Evolutionary conservation across 2,329 filamentous ascomycete species (phyloP).

Genomic region (Ceratocystis alfenasii): DNA sequence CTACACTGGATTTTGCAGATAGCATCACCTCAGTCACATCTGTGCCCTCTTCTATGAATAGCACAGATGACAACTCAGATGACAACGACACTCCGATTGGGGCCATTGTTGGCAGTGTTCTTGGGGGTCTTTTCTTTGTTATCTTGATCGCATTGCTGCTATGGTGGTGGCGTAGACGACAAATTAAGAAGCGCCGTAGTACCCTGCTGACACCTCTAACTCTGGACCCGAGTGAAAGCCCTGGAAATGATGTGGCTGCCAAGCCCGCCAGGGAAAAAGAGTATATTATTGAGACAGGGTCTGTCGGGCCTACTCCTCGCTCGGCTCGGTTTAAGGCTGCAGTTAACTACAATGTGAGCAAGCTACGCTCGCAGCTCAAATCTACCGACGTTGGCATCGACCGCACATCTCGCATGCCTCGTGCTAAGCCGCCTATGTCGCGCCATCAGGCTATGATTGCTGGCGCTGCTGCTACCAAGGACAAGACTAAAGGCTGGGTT

Average conservation of each 20-base stretch:
- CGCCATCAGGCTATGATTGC: conserved; percentile 26
- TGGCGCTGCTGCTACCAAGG: conserved; percentile 27
- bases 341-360: conserved; percentile 28
- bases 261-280: conserved; percentile 26
- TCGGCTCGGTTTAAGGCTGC: conserved; percentile 33
- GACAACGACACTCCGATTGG: conserved; percentile 29
- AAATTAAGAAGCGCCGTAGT: conserved; percentile 35
- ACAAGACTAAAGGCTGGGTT: conserved; percentile 26
- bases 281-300: conserved; percentile 36
- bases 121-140: conserved; percentile 39
- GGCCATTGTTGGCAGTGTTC: conserved; percentile 40
- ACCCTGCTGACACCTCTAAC: conserved; percentile 40
- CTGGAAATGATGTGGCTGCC: conserved; percentile 23
- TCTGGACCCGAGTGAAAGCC: conserved; percentile 25
- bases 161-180: conserved; percentile 40
- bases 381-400: conserved; percentile 28
- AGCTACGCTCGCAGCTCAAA: conserved; percentile 14
- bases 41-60: background rate
- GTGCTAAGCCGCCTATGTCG: conserved; percentile 21
- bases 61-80: conserved; percentile 21
- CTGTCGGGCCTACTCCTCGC: conserved; percentile 39
- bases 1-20: conserved; percentile 11
- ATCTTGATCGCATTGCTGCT: conserved; percentile 38
- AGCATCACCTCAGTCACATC: conserved; percentile 4
- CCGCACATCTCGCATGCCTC: conserved; percentile 38